These are phyloP conservation scores for Colletotrichum tofieldiae DNA, from an alignment of 2,329 filamentous ascomycete genomes.

Conservation along the genomic window DNA sequence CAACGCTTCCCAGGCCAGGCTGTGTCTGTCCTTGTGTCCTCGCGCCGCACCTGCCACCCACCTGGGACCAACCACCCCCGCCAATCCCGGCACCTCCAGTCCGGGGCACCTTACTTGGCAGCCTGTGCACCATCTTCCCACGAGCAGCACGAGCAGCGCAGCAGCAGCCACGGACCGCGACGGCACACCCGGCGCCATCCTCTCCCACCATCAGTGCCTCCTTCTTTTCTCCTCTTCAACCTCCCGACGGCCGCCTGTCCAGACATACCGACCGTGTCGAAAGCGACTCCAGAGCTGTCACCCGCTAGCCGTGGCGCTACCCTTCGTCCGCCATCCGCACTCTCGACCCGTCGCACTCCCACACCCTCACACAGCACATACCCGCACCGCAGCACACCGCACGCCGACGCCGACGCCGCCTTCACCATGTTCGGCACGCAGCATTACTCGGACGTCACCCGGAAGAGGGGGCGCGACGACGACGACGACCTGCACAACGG, in stretches of 20 bases:
- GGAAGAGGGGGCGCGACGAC: conserved; percentile 53
- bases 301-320: background rate
- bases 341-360: background rate
- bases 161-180: conserved; percentile 5
- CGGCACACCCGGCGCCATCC: conserved; percentile 15
- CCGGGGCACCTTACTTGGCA: conserved; percentile 40
- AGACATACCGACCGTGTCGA: background rate
- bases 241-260: background rate
- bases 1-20: background rate
- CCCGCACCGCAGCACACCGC: too few species aligned
- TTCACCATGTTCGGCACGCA: conserved; percentile 32
- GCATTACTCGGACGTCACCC: conserved; percentile 21
- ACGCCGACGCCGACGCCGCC: background rate
- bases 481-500: conserved; percentile 58
- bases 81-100: conserved; percentile 44
- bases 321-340: background rate
- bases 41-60: conserved; percentile 28
- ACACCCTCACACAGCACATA: conserved; percentile 4
- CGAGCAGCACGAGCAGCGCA: too few species aligned
- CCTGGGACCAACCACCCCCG: conserved; percentile 39
- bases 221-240: background rate
- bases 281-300: background rate
- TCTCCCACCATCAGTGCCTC: conserved; percentile 6
- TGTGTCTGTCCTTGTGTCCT: too few species aligned
- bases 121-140: conserved; percentile 9